Base-by-base conservation (phyloP, 306 rosid genomes). In the Rosa multiflora region DNA sequence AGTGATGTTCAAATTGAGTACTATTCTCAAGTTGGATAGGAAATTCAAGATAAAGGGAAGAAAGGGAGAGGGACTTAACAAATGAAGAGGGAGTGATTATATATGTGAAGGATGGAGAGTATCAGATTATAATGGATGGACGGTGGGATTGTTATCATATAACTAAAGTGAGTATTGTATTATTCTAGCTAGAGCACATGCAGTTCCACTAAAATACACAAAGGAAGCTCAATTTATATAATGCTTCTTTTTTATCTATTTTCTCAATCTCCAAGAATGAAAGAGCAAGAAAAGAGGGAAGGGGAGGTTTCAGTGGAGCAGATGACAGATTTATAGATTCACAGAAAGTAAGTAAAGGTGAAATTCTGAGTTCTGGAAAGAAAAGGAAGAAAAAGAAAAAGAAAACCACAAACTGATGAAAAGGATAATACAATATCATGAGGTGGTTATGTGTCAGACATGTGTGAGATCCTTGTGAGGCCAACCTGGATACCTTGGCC, bases 121-220 rank as follows among this genome's bases (percentile, higher is more conserved):
- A 10, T 67, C 52, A 63, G 79, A 83, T 55, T 76, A 72, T 76
- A 73, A 80, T 78, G 78, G 81, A 82, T 64, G 82, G 83, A 53
- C 66, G 83, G 83, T 86, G 79, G 82, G 76, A 61, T 73, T 75
- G 44, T 73, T 77, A 67, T 79, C 74, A 56, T 80, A 75, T 74
- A 85, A 85, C 44, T 64, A 64, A 32, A 87, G 86, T 72, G 61
- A 8, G 73, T 85, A 75, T 74, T 72, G 79, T 78, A 88, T 72
- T 92, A 89, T 91, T 83, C 86, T 85, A 68, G 18, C 40, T 62
- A 66, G 82, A 84, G 88, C 91, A 89, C 96, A 92, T 90, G 93
- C 89, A 86, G 74, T 64, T 82, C 86, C 93, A 85, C 92, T 82
- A 87, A 76, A 66, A 53, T 84, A 85, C 72, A 66, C 72, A 81